Evolutionary conservation across 2,329 filamentous ascomycete species (phyloP), one percentile per base, ranked within the genome.

Genomic region (Myriosclerotinia duriaeana): DNA sequence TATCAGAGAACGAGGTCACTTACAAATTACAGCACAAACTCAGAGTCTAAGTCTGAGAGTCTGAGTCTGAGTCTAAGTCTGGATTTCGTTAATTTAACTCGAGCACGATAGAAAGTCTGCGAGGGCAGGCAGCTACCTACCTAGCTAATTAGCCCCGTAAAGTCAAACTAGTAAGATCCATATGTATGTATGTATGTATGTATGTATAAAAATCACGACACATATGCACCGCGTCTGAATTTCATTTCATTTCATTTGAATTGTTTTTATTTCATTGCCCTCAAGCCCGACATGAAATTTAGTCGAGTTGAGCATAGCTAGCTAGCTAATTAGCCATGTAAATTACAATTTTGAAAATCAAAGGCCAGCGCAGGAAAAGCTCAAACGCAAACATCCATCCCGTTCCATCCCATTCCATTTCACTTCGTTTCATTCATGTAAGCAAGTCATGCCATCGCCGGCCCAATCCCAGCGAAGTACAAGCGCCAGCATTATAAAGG

Each of bases 401-500:
- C n/a, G 20, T 38, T 34, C 58, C 44, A 50, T 50, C 20, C 58
- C 58, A 46, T 59, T 34, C 17, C 53, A 58, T 44, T 34, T 44
- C 38, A 38, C 42, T 60, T 38, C 58, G 7, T 38, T 38, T 50
- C 58, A 48, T 48, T 60, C 56, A 60, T 48, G 55, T 26, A 60
- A 38, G 56, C 20, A 48, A 59, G 30, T 26, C 26, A 50, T 50
- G 20, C 44, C 58, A 38, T 26, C 44, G n/a, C n/a, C 30, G 20
- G 6, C 26, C 44, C 20, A 36, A 48, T 59, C 42, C 42, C 42
- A 60, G 42, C 30, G 30, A 60, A 60, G 56, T 48, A 60, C 56
- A 60, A 60, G 56, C 42, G 56, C 56, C 56, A 48, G 56, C 30
- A 60, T 50, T 38, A 60, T 36, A 60, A 50, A 50, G 30, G 14